These are phyloP conservation scores for Leptomonas seymouri DNA, from an alignment of 208 protist genomes.

Conservation along the genomic window DNA sequence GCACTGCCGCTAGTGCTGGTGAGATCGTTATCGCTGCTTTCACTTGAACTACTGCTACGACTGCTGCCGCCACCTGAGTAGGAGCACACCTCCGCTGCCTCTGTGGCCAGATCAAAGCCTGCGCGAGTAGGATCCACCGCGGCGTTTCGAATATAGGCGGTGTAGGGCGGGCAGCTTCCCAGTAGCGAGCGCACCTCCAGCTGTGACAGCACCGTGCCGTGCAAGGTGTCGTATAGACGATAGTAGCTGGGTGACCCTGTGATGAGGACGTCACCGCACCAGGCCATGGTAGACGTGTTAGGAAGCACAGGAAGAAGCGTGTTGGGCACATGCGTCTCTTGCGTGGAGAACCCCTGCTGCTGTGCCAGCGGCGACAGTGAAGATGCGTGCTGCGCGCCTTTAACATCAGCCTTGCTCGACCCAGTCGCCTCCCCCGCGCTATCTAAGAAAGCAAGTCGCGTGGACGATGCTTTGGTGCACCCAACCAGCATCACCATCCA, in stretches of 20 bases:
- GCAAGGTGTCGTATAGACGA: slow-evolving; percentile 28
- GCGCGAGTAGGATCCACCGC: slow-evolving; percentile 5
- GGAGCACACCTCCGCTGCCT: slow-evolving; percentile 18
- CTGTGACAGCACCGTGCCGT: slow-evolving; percentile 22
- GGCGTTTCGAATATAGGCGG: slow-evolving; percentile 12
- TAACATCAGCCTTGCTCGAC: slow-evolving; percentile 3
- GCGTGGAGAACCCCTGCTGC: background rate
- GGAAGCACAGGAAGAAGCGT: slow-evolving; percentile 12
- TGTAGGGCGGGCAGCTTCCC: slow-evolving; percentile 8
- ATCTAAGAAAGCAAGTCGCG: slow-evolving; percentile 9
- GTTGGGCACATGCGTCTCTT: background rate
- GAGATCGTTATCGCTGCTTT: background rate
- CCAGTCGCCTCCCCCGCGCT: background rate
- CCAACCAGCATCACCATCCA: slow-evolving; percentile 20
- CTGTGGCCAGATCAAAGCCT: slow-evolving; percentile 14
- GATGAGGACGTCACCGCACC: slow-evolving; percentile 25
- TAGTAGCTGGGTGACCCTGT: slow-evolving; percentile 22
- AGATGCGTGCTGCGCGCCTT: background rate
- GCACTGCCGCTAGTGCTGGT: background rate
- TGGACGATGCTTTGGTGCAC: slow-evolving; percentile 4
- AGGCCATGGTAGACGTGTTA: slow-evolving; percentile 24
- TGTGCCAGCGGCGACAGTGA: background rate
- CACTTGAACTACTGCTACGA: background rate
- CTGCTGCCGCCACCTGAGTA: slow-evolving; percentile 11
- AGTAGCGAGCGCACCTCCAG: slow-evolving; percentile 15